These are phyloP conservation scores for Claviceps capensis DNA, from an alignment of 2,329 filamentous ascomycete species.

Conservation along the genomic window DNA sequence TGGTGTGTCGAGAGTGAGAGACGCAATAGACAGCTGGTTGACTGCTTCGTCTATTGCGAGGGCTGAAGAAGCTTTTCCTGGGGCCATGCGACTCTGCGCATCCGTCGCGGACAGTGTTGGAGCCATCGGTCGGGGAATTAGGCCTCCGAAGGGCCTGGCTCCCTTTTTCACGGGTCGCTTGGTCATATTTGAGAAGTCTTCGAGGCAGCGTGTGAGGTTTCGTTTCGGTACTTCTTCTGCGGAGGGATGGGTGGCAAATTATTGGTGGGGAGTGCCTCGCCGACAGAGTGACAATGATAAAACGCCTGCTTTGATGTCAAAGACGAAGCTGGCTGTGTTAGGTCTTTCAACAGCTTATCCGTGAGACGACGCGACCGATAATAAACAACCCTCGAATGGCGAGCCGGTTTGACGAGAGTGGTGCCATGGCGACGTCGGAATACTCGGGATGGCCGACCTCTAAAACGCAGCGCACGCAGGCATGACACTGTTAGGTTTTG, in stretches of 20 bases:
- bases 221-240: background rate
- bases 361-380: background rate
- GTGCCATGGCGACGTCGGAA: slow-evolving; percentile 38
- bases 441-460: slow-evolving; percentile 27
- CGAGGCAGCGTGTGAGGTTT: background rate
- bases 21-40: slow-evolving; percentile 26
- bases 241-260: slow-evolving; percentile 1
- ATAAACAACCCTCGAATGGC: slow-evolving; percentile 7
- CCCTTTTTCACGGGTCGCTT: slow-evolving; percentile 13
- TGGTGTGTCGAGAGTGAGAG: slow-evolving; percentile 29
- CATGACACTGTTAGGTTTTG: slow-evolving; percentile 6
- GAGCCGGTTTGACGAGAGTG: slow-evolving; percentile 35
- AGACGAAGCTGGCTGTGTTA: background rate
- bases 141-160: slow-evolving; percentile 8
- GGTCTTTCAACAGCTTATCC: slow-evolving; percentile 1
- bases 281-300: background rate
- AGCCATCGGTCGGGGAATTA: slow-evolving; percentile 18
- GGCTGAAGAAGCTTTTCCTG: slow-evolving; percentile 16
- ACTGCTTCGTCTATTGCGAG: slow-evolving; percentile 27
- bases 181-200: slow-evolving; percentile 9
- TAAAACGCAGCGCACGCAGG: slow-evolving; percentile 34
- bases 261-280: background rate
- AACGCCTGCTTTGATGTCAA: background rate
- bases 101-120: slow-evolving; percentile 15
- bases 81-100: slow-evolving; percentile 23